Conservation (phyloP, 2,329 filamentous ascomycete genomes). For the Diaporthe citriasiana region DNA sequence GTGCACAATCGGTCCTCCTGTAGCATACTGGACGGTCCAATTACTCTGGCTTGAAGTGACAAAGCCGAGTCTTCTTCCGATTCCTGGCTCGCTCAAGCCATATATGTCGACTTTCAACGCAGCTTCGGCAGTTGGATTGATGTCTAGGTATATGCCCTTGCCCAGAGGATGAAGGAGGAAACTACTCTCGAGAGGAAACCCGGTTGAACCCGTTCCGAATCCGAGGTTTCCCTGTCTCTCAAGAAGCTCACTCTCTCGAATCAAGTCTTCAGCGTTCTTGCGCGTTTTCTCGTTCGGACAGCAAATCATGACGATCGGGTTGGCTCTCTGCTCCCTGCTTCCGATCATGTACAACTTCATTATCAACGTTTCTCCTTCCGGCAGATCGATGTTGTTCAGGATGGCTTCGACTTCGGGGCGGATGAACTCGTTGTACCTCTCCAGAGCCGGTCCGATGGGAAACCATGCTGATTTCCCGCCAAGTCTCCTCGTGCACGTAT, state of each 20-base stretch:
- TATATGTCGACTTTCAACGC: background rate
- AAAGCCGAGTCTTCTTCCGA: background rate
- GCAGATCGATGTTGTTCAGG: background rate
- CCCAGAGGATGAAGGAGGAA: background rate
- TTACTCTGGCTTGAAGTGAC: background rate
- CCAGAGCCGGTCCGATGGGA: background rate
- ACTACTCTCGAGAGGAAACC: background rate
- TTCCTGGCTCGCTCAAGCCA: background rate
- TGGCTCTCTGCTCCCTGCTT: background rate
- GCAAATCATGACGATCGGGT: background rate
- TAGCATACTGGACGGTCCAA: background rate
- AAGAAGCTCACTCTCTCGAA: background rate
- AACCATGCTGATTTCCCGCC: background rate
- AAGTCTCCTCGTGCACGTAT: background rate
- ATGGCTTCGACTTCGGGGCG: background rate
- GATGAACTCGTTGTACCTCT: background rate
- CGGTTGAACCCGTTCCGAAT: background rate
- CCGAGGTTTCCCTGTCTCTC: background rate
- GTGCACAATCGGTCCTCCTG: background rate
- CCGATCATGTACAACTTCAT: background rate
- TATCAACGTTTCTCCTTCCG: background rate
- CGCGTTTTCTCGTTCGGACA: background rate
- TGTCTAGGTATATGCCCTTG: background rate
- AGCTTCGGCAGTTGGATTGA: background rate
- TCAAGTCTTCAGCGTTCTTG: background rate